Conservation (phyloP, 805 yeast genomes). For the Clavispora phyllophila region DNA sequence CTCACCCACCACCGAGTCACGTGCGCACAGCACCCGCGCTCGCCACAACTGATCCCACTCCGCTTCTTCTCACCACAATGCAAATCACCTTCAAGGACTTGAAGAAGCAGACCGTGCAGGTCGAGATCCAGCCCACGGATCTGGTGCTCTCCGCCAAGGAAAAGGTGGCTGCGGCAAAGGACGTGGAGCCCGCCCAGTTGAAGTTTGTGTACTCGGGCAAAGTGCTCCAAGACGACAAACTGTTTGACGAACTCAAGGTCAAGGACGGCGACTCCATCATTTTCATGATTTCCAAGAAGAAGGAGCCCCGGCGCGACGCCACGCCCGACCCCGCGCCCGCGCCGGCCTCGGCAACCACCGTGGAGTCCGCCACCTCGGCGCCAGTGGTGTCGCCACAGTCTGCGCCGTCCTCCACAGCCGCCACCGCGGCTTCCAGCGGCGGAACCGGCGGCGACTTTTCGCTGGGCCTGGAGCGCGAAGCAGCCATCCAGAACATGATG, state of each 20-base stretch:
- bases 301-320: conserved; percentile 22
- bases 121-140: conserved; percentile 68
- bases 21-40: background rate
- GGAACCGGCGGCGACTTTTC: conserved; percentile 46
- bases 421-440: conserved; percentile 1
- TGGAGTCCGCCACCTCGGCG: background rate
- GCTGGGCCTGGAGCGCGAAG: conserved; percentile 71
- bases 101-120: conserved; percentile 80
- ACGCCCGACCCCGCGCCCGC: conserved; percentile 15
- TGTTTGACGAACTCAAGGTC: conserved; percentile 65
- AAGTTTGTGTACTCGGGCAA: conserved; percentile 91
- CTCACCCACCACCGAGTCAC: background rate
- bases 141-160: conserved; percentile 65
- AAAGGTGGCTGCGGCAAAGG: conserved; percentile 62
- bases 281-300: conserved; percentile 70
- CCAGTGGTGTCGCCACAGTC: background rate
- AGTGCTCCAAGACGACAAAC: conserved; percentile 78
- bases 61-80: conserved; percentile 38
- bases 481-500: conserved; percentile 75
- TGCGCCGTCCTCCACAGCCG: background rate
- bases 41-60: conserved; percentile 3
- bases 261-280: conserved; percentile 86
- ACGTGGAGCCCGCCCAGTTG: conserved; percentile 66
- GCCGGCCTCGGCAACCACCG: conserved; percentile 15
- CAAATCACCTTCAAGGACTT: conserved; percentile 83